phyloP scores from a whole-genome alignment of 78 protist genomes.

The Isochrysis galbana region DNA sequence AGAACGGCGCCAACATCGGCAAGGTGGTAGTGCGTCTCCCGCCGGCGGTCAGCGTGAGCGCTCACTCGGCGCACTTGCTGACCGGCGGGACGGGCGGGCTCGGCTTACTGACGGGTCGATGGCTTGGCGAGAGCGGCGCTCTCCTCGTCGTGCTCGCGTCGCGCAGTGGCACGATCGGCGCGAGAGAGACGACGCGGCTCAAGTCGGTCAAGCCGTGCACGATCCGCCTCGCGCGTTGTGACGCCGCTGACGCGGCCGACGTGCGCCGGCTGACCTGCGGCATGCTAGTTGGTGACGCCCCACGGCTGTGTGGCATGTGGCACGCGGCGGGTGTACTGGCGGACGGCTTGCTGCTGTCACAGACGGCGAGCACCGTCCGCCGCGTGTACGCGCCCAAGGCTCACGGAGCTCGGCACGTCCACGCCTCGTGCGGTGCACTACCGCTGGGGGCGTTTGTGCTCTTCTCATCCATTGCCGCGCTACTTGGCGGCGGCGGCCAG shows the following conservation, averaged over 20 bases:
- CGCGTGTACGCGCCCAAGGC: neutral
- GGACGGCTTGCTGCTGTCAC: slow-evolving; percentile 15
- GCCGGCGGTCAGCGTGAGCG: no score
- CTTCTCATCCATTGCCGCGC: slow-evolving; percentile 44
- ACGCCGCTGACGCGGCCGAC: neutral
- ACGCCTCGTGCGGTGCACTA: neutral
- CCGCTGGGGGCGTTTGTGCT: neutral
- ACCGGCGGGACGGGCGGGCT: slow-evolving; percentile 39
- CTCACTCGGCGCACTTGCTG: no score
- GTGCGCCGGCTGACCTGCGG: neutral
- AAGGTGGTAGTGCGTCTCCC: neutral
- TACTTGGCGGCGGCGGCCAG: slow-evolving; percentile 68
- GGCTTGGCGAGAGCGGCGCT: neutral
- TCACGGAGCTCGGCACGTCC: neutral
- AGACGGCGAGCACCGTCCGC: neutral
- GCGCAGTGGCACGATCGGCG: neutral
- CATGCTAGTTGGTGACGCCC: neutral
- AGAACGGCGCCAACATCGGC: neutral
- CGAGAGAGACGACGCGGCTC: neutral
- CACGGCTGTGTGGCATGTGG: slow-evolving; percentile 45
- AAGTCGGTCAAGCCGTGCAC: neutral
- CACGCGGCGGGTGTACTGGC: slow-evolving; percentile 40
- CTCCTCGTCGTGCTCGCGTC: neutral
- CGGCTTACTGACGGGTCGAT: neutral
- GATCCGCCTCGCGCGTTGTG: neutral